Evolutionary conservation across 805 yeast species (phyloP).

Genomic region (Suhomyces tanzawaensis): DNA sequence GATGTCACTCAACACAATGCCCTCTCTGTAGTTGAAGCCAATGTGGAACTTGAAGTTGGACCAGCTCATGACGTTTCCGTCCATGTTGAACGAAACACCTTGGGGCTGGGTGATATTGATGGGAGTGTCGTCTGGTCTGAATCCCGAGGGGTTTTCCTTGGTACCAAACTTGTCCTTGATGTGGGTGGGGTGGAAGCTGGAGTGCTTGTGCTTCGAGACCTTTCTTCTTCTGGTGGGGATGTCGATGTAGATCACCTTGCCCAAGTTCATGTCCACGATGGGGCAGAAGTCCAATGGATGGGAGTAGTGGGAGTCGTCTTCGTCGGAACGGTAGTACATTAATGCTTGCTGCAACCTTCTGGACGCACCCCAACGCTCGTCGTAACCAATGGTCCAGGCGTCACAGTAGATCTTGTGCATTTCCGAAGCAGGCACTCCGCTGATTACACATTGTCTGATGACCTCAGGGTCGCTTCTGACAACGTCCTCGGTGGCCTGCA

Average conservation of each 20-base stretch:
- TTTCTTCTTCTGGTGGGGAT: conserved; percentile 74
- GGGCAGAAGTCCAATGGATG: conserved; percentile 83
- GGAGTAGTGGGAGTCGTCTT: conserved; percentile 73
- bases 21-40: conserved; percentile 85
- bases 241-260: conserved; percentile 70
- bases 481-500: conserved; percentile 58
- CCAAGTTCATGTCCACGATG: conserved; percentile 69
- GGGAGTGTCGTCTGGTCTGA: conserved; percentile 63
- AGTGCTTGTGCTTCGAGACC: conserved; percentile 62
- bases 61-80: conserved; percentile 71
- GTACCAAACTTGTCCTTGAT: conserved; percentile 59
- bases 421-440: conserved; percentile 63
- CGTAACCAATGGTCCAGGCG: conserved; percentile 70
- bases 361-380: conserved; percentile 75
- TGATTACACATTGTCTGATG: conserved; percentile 66
- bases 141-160: conserved; percentile 43
- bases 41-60: conserved; percentile 74
- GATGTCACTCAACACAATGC: conserved; percentile 74
- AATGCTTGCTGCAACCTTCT: conserved; percentile 78
- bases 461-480: conserved; percentile 71
- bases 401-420: conserved; percentile 63
- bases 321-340: conserved; percentile 71
- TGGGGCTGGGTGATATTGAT: conserved; percentile 75
- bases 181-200: conserved; percentile 68
- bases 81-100: conserved; percentile 74